phyloP scores from a whole-genome alignment of 1,284 basidiomycete species.

The Heterobasidion occidentale region DNA sequence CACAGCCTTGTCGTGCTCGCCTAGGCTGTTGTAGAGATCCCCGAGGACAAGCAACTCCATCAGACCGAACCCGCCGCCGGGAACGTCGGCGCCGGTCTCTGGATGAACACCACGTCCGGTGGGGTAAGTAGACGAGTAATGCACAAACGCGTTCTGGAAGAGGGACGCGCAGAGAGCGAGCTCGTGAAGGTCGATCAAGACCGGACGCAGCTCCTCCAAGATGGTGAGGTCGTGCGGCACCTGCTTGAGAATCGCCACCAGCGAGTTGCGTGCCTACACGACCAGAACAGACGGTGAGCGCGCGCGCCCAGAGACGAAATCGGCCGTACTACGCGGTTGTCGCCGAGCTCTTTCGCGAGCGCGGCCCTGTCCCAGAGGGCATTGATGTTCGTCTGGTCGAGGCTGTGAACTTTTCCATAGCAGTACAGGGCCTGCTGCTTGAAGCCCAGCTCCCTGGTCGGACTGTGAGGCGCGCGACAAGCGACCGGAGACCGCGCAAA shows the following conservation, averaged over 20 bases:
- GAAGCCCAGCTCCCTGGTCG: conserved; percentile 54
- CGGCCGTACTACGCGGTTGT: conserved; percentile 51
- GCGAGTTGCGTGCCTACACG: conserved; percentile 64
- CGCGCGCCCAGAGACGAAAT: no score
- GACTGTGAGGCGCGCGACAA: neutral
- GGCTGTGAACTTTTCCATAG: conserved; percentile 75
- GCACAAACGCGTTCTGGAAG: conserved; percentile 54
- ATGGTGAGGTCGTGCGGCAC: conserved; percentile 79
- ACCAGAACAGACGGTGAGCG: neutral
- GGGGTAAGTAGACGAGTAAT: conserved; percentile 33
- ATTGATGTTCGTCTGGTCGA: conserved; percentile 77
- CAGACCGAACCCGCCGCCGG: conserved; percentile 44
- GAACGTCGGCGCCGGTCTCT: conserved; percentile 22
- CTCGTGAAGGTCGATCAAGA: conserved; percentile 69
- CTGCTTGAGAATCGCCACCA: conserved; percentile 68
- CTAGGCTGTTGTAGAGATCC: conserved; percentile 73
- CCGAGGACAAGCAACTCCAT: conserved; percentile 74
- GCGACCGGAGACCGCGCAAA: neutral
- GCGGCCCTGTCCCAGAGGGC: conserved; percentile 88
- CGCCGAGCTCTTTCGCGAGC: conserved; percentile 72
- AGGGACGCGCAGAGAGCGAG: conserved; percentile 55
- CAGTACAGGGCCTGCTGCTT: conserved; percentile 90
- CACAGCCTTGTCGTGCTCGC: conserved; percentile 64
- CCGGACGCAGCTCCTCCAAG: conserved; percentile 71
- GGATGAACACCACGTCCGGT: conserved; percentile 21